phyloP scores from a whole-genome alignment of 1,139 yeast species.

The Candida sanyaensis region DNA sequence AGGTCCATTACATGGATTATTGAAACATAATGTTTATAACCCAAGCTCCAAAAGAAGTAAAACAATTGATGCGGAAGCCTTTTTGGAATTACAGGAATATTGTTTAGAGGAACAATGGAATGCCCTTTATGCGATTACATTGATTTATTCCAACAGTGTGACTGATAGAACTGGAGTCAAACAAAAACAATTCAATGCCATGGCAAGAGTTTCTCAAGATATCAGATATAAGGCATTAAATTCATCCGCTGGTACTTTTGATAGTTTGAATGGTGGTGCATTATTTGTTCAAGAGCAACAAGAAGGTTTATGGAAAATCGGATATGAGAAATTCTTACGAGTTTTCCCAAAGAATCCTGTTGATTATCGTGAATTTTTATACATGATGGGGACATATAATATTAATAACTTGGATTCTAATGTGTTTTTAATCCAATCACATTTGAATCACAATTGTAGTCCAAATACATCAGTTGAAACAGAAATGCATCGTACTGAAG shows the following conservation, averaged over 20 bases:
- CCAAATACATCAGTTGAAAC: conserved; percentile 65
- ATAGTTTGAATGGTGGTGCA: conserved; percentile 50
- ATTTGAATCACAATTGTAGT: conserved; percentile 74
- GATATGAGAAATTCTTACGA: conserved; percentile 48
- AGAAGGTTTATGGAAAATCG: conserved; percentile 62
- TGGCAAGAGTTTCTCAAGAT: conserved; percentile 74
- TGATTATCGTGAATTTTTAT: conserved; percentile 56
- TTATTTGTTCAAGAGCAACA: conserved; percentile 55
- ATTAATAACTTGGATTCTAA: conserved; percentile 72
- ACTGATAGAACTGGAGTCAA: conserved; percentile 47
- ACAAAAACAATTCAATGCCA: conserved; percentile 51
- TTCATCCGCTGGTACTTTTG: conserved; percentile 60
- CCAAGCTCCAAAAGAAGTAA: conserved; percentile 27
- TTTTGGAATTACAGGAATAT: conserved; percentile 58
- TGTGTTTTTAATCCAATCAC: conserved; percentile 63
- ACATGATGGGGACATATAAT: conserved; percentile 70
- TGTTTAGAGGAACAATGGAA: conserved; percentile 69
- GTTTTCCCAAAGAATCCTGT: conserved; percentile 51
- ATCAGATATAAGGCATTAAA: conserved; percentile 61
- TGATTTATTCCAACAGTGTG: conserved; percentile 52
- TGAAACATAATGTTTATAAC: conserved; percentile 53
- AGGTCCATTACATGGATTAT: conserved; percentile 53
- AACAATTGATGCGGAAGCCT: conserved; percentile 46
- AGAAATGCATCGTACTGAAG: conserved; percentile 47
- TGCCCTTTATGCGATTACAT: conserved; percentile 66